These are phyloP conservation scores for Elongisporangium anandrum DNA, from an alignment of 352 stramenopile genomes.

Conservation along the genomic window DNA sequence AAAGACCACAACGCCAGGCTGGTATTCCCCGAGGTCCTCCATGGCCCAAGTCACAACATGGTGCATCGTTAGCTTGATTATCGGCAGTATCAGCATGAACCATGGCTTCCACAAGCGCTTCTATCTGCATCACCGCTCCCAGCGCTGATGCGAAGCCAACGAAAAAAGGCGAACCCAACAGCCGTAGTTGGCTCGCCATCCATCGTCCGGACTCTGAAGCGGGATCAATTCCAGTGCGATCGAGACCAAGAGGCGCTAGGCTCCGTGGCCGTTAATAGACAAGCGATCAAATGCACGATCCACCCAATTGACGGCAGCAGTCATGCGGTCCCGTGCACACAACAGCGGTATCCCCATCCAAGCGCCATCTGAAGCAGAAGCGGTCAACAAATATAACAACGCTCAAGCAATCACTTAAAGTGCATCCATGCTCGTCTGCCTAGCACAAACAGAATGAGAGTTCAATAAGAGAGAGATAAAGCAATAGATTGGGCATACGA, in stretches of 20 bases:
- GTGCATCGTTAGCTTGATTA: slow-evolving; percentile 19
- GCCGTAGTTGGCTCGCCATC: slow-evolving; percentile 16
- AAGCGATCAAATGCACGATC: too few species aligned
- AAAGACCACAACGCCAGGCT: slow-evolving; percentile 19
- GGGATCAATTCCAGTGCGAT: slow-evolving; percentile 12
- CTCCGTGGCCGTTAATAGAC: not conserved
- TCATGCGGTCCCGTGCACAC: too few species aligned
- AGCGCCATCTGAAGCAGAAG: too few species aligned
- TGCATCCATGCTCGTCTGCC: too few species aligned
- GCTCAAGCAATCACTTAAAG: too few species aligned
- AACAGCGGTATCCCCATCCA: too few species aligned
- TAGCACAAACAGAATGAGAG: too few species aligned
- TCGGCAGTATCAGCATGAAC: slow-evolving; percentile 16
- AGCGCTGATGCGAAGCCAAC: too few species aligned
- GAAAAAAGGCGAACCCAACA: slow-evolving; percentile 12
- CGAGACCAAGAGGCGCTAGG: slow-evolving; percentile 5
- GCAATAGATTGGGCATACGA: not conserved
- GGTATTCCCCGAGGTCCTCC: slow-evolving; percentile 10
- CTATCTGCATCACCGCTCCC: too few species aligned
- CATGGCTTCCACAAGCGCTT: slow-evolving; percentile 6
- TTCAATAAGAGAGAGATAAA: not conserved
- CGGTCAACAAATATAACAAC: too few species aligned
- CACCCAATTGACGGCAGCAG: too few species aligned
- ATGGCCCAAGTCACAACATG: slow-evolving; percentile 13
- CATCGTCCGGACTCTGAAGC: slow-evolving; percentile 7